These are phyloP conservation scores for Eutrema heterophyllum DNA, from an alignment of 345 rosid genomes.

Conservation along the genomic window DNA sequence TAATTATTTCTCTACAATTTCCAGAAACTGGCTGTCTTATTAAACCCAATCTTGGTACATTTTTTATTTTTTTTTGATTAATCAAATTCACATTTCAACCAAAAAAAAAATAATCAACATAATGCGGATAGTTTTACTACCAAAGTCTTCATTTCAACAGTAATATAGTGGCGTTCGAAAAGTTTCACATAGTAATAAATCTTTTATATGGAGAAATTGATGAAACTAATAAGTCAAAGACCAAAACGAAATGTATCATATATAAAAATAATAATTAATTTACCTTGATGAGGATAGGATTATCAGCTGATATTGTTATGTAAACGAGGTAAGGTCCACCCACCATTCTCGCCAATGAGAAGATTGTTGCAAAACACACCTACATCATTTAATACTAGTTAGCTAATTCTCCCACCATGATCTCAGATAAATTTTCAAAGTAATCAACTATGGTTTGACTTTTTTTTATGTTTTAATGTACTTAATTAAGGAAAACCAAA, in stretches of 20 bases:
- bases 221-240: not conserved
- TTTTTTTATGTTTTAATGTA: not conserved
- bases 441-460: not conserved
- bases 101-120: too few relatives aligned
- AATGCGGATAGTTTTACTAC: not conserved
- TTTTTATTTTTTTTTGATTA: too few relatives aligned
- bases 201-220: not conserved
- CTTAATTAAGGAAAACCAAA: not conserved
- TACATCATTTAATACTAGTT: not conserved
- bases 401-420: not conserved
- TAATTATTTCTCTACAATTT: too few relatives aligned
- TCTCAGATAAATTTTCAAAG: not conserved
- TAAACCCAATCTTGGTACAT: too few relatives aligned
- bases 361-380: conserved; percentile 34
- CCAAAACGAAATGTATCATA: not conserved
- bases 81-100: too few relatives aligned
- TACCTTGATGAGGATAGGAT: conserved; percentile 33
- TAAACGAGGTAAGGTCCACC: conserved; percentile 33
- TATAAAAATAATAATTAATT: not conserved
- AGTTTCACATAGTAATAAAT: not conserved
- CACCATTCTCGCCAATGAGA: conserved; percentile 36
- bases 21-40: too few relatives aligned
- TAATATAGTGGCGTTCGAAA: not conserved
- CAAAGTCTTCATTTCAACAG: not conserved
- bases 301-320: conserved; percentile 22